Percentiles rank a stretch among this genome's conserved stretches.
Conservation (phyloP, 2,329 filamentous ascomycete genomes). For the Talaromyces sp. region DNA sequence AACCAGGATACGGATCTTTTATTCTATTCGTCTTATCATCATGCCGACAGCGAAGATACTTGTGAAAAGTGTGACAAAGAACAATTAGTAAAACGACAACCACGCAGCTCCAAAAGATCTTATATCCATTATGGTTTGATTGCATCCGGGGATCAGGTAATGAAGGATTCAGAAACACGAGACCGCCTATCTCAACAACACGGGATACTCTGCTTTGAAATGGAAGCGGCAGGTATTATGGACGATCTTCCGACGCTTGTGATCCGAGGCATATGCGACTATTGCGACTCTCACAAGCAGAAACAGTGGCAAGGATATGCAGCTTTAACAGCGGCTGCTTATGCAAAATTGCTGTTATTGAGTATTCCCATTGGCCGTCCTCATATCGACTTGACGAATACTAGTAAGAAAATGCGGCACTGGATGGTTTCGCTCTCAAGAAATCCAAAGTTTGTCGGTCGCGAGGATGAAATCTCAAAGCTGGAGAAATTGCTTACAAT, state of each 20-base stretch:
- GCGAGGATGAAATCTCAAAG: constrained; percentile 6
- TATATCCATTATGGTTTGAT: neutral
- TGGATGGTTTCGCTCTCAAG: constrained; percentile 16
- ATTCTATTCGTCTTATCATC: neutral
- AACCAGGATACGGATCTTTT: neutral
- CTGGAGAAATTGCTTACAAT: constrained; percentile 6
- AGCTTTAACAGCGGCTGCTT: constrained; percentile 22
- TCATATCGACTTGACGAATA: neutral
- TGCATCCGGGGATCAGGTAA: neutral
- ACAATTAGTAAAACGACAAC: neutral
- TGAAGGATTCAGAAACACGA: neutral
- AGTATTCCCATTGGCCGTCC: neutral
- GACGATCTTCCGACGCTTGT: constrained; percentile 30
- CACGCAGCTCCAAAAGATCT: neutral
- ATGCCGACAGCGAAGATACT: neutral
- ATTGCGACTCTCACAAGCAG: constrained; percentile 33
- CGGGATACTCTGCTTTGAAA: constrained; percentile 15
- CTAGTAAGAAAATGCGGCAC: neutral
- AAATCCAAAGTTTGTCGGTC: constrained; percentile 12
- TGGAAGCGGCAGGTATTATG: constrained; percentile 20
- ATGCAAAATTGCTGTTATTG: constrained; percentile 9
- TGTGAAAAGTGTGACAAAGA: constrained; percentile 1
- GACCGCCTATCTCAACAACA: constrained; percentile 1
- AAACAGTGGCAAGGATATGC: constrained; percentile 31
- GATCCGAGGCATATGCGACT: constrained; percentile 33